Percentiles rank a stretch among this genome's conserved stretches.
Evolutionary conservation across 2,329 filamentous ascomycete genomes (phyloP).

Genomic region (Fusarium domesticum): DNA sequence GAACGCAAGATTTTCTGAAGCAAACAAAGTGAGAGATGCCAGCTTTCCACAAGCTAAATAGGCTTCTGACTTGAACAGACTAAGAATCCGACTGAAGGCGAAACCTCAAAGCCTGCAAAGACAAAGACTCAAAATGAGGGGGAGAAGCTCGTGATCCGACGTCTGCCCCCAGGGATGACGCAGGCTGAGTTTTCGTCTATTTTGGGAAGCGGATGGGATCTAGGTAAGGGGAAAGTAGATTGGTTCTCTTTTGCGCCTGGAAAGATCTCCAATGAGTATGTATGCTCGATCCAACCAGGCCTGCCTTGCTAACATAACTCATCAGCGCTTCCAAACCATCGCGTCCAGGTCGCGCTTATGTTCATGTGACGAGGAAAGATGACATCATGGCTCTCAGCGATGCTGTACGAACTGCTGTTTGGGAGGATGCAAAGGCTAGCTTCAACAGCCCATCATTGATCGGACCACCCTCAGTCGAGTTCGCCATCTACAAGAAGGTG

Average conservation of each 20-base stretch:
- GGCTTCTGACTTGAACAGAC: constrained; percentile 14
- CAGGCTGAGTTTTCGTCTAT: constrained; percentile 70
- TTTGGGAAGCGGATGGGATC: constrained; percentile 77
- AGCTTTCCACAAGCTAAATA: constrained; percentile 2
- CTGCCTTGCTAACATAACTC: constrained; percentile 11
- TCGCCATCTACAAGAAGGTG: constrained; percentile 78
- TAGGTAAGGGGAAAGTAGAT: constrained; percentile 77
- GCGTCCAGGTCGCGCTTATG: constrained; percentile 73
- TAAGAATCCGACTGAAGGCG: constrained; percentile 29
- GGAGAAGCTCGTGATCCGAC: constrained; percentile 79
- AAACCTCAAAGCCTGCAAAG: constrained; percentile 31
- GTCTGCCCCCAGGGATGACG: constrained; percentile 82
- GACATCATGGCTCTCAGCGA: constrained; percentile 67
- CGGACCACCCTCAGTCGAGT: constrained; percentile 76
- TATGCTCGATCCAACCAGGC: constrained; percentile 12
- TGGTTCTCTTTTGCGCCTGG: constrained; percentile 67
- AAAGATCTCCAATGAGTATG: constrained; percentile 82
- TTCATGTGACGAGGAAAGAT: constrained; percentile 73
- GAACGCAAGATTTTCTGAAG: constrained; percentile 29
- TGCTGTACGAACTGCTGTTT: constrained; percentile 63
- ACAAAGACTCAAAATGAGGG: constrained; percentile 45
- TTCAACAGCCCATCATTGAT: constrained; percentile 69
- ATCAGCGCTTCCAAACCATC: constrained; percentile 79
- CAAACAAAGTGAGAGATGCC: constrained; percentile 27
- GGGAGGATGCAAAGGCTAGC: constrained; percentile 80